Evolutionary conservation across 495 filamentous ascomycete species (phyloP), one percentile per base, ranked within the genome.

Genomic region (Cairneyella variabilis): DNA sequence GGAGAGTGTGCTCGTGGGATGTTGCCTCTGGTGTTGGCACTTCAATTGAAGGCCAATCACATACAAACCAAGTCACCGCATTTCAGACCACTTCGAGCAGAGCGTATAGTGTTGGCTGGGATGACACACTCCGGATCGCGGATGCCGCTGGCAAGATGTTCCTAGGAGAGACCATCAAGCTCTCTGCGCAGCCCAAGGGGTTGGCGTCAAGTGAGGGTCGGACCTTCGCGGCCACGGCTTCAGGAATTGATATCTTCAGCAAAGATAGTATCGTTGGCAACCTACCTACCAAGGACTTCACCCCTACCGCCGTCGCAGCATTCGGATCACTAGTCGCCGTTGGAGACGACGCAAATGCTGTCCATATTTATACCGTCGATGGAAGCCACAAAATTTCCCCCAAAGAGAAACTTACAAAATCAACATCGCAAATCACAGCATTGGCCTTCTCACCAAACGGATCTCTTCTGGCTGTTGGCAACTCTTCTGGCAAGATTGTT

Each of bases 31-130:
- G 95, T 1, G 63, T 69, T 18, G 88, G 83, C 17, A 74, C 76
- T 39, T 74, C 75, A 23, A 75, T 95, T 42, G 87, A 91, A 37
- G 93, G 93, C 17, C 82, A 89, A 21, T 67, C 75, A 12, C 93
- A 96, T 66, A 82, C 82, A 5, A 90, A 90, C 63, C 92, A 89
- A 64, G 82, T 97, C 49, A 80, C 87, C 8, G 88, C 86, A 21
- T 83, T 98, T 46, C 69, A 86, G 2, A 69, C 84, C 0, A 75
- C 78, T 9, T 59, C 66, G 4, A 76, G 82, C 25, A 73, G 82
- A 53, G 80, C 90, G 25, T 90, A 89, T 71, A 93, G 88, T 69
- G 86, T 91, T 14, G 91, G 83, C 60, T 97, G 93, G 93, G 93
- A 98, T 67, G 93, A 98, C 67, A 91, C 89, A 4, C 79, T 96